These are phyloP conservation scores for Debaryomycetaceae sp. DNA, from an alignment of 1,139 yeast species.

Conservation along the genomic window DNA sequence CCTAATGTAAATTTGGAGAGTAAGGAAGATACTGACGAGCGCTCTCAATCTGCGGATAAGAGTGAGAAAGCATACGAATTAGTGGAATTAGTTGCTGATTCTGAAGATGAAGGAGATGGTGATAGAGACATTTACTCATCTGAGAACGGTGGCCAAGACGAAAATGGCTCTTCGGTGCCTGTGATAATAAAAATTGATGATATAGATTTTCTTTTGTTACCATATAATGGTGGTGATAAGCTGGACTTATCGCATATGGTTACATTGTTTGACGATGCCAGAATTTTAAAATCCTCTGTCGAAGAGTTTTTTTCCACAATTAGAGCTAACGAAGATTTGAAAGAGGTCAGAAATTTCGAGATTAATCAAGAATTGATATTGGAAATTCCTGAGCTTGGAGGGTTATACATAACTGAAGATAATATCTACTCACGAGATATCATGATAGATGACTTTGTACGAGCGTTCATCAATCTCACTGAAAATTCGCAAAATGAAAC, in stretches of 20 bases:
- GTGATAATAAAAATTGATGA: slow-evolving; percentile 12
- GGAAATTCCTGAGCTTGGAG: slow-evolving; percentile 29
- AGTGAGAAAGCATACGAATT: not conserved
- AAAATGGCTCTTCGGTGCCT: not conserved
- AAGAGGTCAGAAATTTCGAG: slow-evolving; percentile 23
- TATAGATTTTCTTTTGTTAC: slow-evolving; percentile 24
- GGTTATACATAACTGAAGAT: slow-evolving; percentile 38
- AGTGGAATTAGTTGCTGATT: not conserved
- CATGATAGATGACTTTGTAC: slow-evolving; percentile 30
- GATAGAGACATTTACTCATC: not conserved
- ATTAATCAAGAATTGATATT: slow-evolving; percentile 30
- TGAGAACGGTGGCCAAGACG: too few species aligned
- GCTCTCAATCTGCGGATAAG: not conserved
- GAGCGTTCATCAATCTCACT: slow-evolving; percentile 25
- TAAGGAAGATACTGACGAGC: too few species aligned
- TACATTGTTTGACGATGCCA: slow-evolving; percentile 21
- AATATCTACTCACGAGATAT: slow-evolving; percentile 30
- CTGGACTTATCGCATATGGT: slow-evolving; percentile 16
- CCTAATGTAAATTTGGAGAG: not conserved
- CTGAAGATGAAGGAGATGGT: not conserved
- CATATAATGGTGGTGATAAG: slow-evolving; percentile 11
- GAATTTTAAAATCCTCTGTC: slow-evolving; percentile 16
- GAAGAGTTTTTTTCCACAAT: slow-evolving; percentile 25
- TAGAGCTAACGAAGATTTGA: slow-evolving; percentile 26
- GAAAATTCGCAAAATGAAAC: slow-evolving; percentile 16